These are phyloP conservation scores for Sugiyamaella novakii DNA, from an alignment of 1,139 yeast genomes.

Conservation along the genomic window DNA sequence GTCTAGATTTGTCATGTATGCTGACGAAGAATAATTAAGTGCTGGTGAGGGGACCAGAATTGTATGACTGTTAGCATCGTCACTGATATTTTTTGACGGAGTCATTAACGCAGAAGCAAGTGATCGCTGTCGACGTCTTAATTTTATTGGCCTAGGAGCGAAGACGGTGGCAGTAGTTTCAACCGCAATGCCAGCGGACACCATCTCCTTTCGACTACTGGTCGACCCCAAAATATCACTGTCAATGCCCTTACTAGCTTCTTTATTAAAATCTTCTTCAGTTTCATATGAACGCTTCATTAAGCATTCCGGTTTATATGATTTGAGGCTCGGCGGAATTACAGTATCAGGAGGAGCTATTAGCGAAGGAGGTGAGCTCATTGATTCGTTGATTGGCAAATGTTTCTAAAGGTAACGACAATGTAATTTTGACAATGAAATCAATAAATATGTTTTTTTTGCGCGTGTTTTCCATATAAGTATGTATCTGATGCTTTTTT, in stretches of 20 bases:
- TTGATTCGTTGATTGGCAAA: too few species aligned
- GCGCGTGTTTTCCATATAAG: too few species aligned
- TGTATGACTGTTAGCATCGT: conserved; percentile 17
- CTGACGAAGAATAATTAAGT: conserved; percentile 3
- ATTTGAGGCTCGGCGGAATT: neutral
- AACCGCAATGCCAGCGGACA: neutral
- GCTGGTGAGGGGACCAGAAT: conserved; percentile 17
- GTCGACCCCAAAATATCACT: too few species aligned
- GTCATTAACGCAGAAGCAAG: conserved; percentile 29
- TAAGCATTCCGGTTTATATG: neutral
- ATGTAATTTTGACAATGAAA: too few species aligned
- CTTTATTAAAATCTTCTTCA: neutral
- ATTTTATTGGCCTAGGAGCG: conserved; percentile 34
- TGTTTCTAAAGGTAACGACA: neutral
- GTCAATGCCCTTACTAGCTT: neutral
- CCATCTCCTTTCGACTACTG: too few species aligned
- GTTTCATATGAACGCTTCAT: neutral
- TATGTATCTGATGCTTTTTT: too few species aligned
- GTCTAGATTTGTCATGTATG: neutral
- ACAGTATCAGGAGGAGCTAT: neutral
- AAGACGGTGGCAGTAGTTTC: conserved; percentile 12
- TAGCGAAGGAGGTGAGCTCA: too few species aligned
- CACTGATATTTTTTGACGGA: conserved; percentile 4
- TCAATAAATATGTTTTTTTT: too few species aligned
- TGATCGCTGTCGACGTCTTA: conserved; percentile 30